Percentiles rank a stretch among this genome's conserved stretches.
Evolutionary conservation across 768 basidiomycete species (phyloP).

Genomic region (Naganishia vaughanmartiniae): DNA sequence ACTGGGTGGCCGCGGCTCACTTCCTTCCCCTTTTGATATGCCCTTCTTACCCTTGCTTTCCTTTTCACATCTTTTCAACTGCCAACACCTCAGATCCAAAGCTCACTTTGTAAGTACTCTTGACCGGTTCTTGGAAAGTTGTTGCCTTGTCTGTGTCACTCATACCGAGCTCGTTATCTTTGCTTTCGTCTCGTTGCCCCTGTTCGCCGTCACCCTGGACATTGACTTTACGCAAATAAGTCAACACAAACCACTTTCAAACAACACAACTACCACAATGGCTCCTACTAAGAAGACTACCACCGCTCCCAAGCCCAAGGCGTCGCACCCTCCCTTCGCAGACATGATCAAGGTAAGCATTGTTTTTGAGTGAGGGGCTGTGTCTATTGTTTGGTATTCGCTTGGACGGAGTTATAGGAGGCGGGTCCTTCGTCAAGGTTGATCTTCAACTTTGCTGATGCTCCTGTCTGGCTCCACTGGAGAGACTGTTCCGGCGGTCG

Average conservation of each 20-base stretch:
- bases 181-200: background rate
- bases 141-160: conserved; percentile 4
- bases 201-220: background rate
- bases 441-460: background rate
- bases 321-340: conserved; percentile 59
- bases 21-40: conserved; percentile 6
- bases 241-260: background rate
- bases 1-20: background rate
- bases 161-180: conserved; percentile 14
- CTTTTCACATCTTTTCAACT: background rate
- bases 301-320: conserved; percentile 49
- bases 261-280: conserved; percentile 43
- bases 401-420: background rate
- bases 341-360: conserved; percentile 56
- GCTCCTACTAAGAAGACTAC: conserved; percentile 45
- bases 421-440: conserved; percentile 7
- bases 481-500: background rate
- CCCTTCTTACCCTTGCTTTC: background rate
- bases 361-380: conserved; percentile 27
- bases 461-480: conserved; percentile 3
- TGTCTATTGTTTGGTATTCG: background rate
- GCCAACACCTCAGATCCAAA: background rate
- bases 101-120: conserved; percentile 10
- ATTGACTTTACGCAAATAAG: background rate
- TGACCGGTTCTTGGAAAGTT: background rate